These are phyloP conservation scores for Xylariaceae sp. DNA, from an alignment of 2,329 filamentous ascomycete genomes.

Conservation along the genomic window DNA sequence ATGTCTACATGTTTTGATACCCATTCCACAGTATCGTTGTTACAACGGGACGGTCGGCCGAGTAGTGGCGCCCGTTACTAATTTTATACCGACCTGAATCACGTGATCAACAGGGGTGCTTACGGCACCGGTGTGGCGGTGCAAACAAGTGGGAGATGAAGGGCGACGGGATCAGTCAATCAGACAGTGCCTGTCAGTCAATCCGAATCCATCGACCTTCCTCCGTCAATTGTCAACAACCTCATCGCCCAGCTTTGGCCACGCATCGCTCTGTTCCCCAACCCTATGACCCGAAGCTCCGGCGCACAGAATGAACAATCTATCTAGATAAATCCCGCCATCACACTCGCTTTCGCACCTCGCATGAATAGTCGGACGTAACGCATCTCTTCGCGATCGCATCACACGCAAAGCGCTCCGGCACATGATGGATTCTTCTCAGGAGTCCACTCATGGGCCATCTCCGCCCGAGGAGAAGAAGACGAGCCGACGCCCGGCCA, in stretches of 20 bases:
- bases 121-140: not conserved
- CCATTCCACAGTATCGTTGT: too few species aligned
- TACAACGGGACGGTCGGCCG: too few species aligned
- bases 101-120: not conserved
- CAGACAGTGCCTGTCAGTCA: not conserved
- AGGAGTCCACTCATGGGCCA: constrained; percentile 12
- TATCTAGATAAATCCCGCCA: not conserved
- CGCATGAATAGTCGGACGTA: constrained; percentile 3
- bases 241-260: not conserved
- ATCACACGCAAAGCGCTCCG: not conserved
- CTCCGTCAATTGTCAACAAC: constrained; percentile 3
- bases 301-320: constrained; percentile 7
- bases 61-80: not conserved
- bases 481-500: constrained; percentile 88
- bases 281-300: not conserved
- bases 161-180: not conserved
- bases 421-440: constrained; percentile 17
- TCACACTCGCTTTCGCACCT: not conserved
- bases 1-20: too few species aligned
- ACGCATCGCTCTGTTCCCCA: not conserved
- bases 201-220: not conserved
- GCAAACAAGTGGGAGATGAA: not conserved
- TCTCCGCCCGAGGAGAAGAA: constrained; percentile 58
- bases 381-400: constrained; percentile 1
- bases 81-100: not conserved